These are phyloP conservation scores for Kluyveromyces sp. DNA, from an alignment of 1,139 yeast species.

Conservation along the genomic window DNA sequence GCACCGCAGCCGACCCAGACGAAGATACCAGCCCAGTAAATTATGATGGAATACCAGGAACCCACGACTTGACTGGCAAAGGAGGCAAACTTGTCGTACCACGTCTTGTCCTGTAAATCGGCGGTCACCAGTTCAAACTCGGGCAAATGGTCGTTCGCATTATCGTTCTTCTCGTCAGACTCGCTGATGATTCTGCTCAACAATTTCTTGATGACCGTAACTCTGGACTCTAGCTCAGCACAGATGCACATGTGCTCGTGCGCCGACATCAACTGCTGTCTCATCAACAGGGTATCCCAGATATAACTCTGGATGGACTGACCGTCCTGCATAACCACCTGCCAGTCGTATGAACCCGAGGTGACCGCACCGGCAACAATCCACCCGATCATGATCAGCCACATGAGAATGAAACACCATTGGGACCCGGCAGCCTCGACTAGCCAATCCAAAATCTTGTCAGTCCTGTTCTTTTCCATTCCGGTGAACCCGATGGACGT, in stretches of 20 bases:
- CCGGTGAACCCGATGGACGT: slow-evolving; percentile 25
- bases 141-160: background rate
- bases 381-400: slow-evolving; percentile 32
- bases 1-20: slow-evolving; percentile 36
- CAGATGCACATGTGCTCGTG: slow-evolving; percentile 24
- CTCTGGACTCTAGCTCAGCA: slow-evolving; percentile 32
- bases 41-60: slow-evolving; percentile 28
- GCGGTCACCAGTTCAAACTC: slow-evolving; percentile 10
- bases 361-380: slow-evolving; percentile 30
- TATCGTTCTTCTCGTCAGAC: background rate
- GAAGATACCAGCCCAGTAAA: slow-evolving; percentile 35
- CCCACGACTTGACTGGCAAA: slow-evolving; percentile 26
- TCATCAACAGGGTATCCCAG: slow-evolving; percentile 37
- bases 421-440: slow-evolving; percentile 31
- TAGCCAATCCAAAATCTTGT: slow-evolving; percentile 19
- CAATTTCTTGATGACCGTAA: slow-evolving; percentile 23
- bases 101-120: slow-evolving; percentile 21
- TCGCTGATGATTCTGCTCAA: background rate
- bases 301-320: slow-evolving; percentile 36
- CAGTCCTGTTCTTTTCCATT: slow-evolving; percentile 18
- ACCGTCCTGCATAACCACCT: slow-evolving; percentile 38
- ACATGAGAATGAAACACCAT: slow-evolving; percentile 24
- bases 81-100: slow-evolving; percentile 32
- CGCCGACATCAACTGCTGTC: slow-evolving; percentile 33
- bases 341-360: slow-evolving; percentile 34